phyloP scores from a whole-genome alignment of 2,329 filamentous ascomycete species.

The Neopestalotiopsis rosae region DNA sequence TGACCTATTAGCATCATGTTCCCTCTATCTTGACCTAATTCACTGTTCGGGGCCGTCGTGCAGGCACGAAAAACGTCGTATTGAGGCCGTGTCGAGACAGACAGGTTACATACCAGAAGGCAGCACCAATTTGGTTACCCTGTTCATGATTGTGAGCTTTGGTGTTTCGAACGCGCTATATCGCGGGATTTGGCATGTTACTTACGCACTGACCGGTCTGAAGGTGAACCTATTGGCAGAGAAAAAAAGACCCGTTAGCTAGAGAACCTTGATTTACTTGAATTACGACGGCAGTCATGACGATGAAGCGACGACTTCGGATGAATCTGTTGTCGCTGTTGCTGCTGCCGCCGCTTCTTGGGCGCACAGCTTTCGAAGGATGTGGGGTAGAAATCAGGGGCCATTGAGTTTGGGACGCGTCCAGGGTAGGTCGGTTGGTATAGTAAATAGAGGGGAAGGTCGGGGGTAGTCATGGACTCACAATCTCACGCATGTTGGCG shows the following conservation, averaged over 20 bases:
- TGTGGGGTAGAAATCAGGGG: conserved; percentile 39
- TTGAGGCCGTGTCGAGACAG: conserved; percentile 17
- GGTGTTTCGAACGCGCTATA: conserved; percentile 20
- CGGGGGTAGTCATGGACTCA: conserved; percentile 49
- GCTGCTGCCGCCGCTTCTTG: background rate
- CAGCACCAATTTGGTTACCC: conserved; percentile 99
- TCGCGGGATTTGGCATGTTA: conserved; percentile 38
- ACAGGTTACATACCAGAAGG: conserved; percentile 79
- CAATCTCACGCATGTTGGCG: conserved; percentile 76
- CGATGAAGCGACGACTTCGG: background rate
- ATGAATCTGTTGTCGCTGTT: background rate
- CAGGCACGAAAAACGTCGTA: background rate
- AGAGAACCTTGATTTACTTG: background rate
- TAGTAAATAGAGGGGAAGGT: conserved; percentile 27
- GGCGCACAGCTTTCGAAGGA: conserved; percentile 18
- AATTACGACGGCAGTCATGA: background rate
- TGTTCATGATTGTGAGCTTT: conserved; percentile 49
- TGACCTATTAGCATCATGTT: background rate
- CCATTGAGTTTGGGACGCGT: conserved; percentile 23
- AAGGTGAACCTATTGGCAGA: conserved; percentile 84
- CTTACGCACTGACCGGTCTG: conserved; percentile 99
- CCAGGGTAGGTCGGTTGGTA: conserved; percentile 17
- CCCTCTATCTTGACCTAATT: background rate
- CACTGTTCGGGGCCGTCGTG: background rate
- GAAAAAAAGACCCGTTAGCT: conserved; percentile 59